Percentiles rank a stretch among this genome's conserved stretches.
Evolutionary conservation across 306 rosid genomes (phyloP).

Genomic region (Prunus kanzakura): DNA sequence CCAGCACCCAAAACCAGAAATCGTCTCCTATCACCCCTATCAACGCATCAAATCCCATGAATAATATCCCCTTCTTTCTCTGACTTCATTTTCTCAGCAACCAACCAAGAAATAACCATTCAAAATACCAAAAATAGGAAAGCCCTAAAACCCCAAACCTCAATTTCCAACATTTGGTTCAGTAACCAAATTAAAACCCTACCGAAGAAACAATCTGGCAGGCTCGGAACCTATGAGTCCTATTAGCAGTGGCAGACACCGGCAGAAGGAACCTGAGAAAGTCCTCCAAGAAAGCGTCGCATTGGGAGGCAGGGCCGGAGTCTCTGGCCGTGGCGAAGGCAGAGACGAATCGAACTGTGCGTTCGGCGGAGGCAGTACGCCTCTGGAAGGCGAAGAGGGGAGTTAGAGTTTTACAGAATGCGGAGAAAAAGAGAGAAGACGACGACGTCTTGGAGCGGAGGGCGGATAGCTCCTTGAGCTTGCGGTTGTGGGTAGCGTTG

Average conservation of each 20-base stretch:
- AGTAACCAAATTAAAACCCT: not conserved
- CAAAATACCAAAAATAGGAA: not conserved
- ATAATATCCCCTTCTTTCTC: not conserved
- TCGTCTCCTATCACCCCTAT: not conserved
- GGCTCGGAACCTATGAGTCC: constrained; percentile 71
- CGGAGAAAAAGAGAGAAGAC: constrained; percentile 49
- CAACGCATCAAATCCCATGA: not conserved
- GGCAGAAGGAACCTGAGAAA: constrained; percentile 68
- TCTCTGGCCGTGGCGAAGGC: constrained; percentile 43
- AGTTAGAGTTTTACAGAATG: constrained; percentile 56
- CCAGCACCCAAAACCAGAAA: not conserved
- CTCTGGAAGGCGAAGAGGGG: constrained; percentile 71
- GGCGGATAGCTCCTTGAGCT: constrained; percentile 72
- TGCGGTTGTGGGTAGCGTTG: constrained; percentile 77
- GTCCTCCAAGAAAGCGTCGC: constrained; percentile 58
- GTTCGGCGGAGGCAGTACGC: constrained; percentile 64
- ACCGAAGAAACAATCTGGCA: constrained; percentile 96
- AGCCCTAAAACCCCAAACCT: not conserved
- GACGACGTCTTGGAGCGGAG: constrained; percentile 57
- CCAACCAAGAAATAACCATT: not conserved
- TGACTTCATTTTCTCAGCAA: not conserved
- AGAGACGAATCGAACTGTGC: constrained; percentile 67
- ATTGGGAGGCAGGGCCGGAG: constrained; percentile 24
- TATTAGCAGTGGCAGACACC: constrained; percentile 48
- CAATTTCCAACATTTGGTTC: not conserved